These are phyloP conservation scores for button mushroom (Agaricus bisporus) DNA, from an alignment of 768 basidiomycete genomes.

Conservation along the genomic window DNA sequence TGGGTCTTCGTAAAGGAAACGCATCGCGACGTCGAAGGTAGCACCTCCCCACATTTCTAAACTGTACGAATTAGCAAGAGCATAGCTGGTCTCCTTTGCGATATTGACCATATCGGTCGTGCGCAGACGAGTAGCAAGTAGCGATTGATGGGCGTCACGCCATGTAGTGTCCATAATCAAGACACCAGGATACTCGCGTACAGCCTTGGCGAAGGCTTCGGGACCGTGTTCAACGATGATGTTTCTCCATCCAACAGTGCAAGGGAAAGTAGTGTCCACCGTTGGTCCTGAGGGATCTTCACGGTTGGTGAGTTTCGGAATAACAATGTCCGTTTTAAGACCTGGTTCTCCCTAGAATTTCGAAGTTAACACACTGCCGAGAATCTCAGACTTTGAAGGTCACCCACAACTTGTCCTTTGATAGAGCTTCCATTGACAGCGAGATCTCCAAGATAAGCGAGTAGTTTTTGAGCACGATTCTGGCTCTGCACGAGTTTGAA, in stretches of 20 bases:
- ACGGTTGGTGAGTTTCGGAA: constrained; percentile 75
- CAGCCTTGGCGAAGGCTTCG: constrained; percentile 97
- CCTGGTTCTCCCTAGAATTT: constrained; percentile 80
- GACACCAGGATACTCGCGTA: constrained; percentile 90
- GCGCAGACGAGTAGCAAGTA: constrained; percentile 92
- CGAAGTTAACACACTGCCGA: neutral
- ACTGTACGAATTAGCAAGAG: constrained; percentile 91
- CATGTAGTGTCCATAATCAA: constrained; percentile 99
- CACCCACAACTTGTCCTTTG: constrained; percentile 75
- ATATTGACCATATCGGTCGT: constrained; percentile 98
- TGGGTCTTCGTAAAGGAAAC: constrained; percentile 99
- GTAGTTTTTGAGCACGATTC: constrained; percentile 96
- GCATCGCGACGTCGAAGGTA: constrained; percentile 98
- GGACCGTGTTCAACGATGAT: constrained; percentile 98
- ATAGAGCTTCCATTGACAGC: constrained; percentile 98
- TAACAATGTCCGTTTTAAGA: constrained; percentile 78
- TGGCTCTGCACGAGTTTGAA: constrained; percentile 98
- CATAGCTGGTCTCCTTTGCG: constrained; percentile 94
- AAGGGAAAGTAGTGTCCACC: constrained; percentile 78
- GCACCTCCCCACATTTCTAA: constrained; percentile 99
- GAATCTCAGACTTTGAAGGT: neutral
- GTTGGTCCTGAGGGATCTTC: constrained; percentile 70
- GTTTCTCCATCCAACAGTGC: constrained; percentile 92
- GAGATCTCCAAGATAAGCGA: constrained; percentile 95
- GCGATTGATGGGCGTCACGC: constrained; percentile 98